Conservation (phyloP, 2,329 filamentous ascomycete species). For the Fusarium verticillioides region DNA sequence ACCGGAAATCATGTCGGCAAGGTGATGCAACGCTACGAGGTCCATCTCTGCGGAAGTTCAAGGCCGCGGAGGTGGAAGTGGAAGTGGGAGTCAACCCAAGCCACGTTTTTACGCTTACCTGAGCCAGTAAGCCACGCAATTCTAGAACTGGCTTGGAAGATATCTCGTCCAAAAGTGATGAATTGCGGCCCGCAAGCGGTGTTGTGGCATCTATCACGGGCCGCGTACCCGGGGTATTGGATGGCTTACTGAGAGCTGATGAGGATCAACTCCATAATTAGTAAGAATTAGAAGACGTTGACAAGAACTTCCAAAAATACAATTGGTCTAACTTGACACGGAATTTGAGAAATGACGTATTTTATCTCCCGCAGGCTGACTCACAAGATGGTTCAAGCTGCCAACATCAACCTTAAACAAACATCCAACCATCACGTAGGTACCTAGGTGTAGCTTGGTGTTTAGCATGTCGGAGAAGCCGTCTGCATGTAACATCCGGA, state of each 20-base stretch:
- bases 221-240: background rate
- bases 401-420: background rate
- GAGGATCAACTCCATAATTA: background rate
- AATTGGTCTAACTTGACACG: background rate
- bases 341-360: background rate
- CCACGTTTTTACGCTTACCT: background rate
- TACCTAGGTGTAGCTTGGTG: background rate
- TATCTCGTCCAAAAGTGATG: background rate
- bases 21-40: background rate
- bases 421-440: background rate
- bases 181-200: background rate
- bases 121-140: background rate
- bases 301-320: background rate
- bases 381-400: background rate
- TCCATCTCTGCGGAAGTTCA: background rate
- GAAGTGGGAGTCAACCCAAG: background rate
- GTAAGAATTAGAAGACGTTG: background rate
- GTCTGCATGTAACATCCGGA: conserved; percentile 28
- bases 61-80: background rate
- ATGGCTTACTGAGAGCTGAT: conserved; percentile 10
- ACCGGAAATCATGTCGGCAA: background rate
- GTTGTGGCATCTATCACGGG: background rate
- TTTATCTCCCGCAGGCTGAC: background rate
- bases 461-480: conserved; percentile 18
- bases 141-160: background rate